Base-by-base conservation (phyloP, 23 red algal genomes). In the Gracilaria domingensis region DNA sequence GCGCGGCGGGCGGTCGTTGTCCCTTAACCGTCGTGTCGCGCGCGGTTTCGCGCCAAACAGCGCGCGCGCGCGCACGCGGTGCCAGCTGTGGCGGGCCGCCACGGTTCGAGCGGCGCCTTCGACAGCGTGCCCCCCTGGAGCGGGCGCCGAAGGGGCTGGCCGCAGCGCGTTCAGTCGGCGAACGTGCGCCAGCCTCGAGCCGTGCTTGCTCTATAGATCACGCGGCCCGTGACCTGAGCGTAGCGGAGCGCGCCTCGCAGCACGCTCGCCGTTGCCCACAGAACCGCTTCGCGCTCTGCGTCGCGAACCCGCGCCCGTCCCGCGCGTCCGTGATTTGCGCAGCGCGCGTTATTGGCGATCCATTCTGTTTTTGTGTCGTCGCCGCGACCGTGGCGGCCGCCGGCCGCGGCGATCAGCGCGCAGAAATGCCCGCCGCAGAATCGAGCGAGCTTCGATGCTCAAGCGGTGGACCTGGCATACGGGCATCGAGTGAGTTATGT, bases 401-500 rank as follows among this genome's bases (percentile, higher is more conserved):
- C n/a, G n/a, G n/a, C n/a, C n/a, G n/a, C n/a, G n/a, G n/a, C n/a
- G n/a, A n/a, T n/a, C n/a, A n/a, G n/a, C 11, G 45, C 70, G 21
- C 73, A 71, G 24, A 70, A 70, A n/a, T n/a, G n/a, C n/a, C 87
- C 87, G 30, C 87, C 87, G 11, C n/a, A 18, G 71, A 9, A 71
- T 62, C 3, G 87, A 90, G 71, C 66, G n/a, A n/a, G 49, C 37
- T 90, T 90, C 42, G n/a, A 7, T 90, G 42, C 74, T 90, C 54
- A 90, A 90, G n/a, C n/a, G n/a, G n/a, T n/a, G 54, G 87, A 90
- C 87, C 87, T 90, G 3, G 87, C n/a, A 90, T 75, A 90, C 87
- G 9, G 87, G 87, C 71, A 90, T 90, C n/a, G 87, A 51, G 51
- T n/a, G 21, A 81, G 74, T 62, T 90, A 81, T 42, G 87, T 90